Percentiles rank a stretch among this genome's conserved stretches.
Evolutionary conservation across 2,329 filamentous ascomycete genomes (phyloP).

Genomic region (Tolypocladium tundrense): DNA sequence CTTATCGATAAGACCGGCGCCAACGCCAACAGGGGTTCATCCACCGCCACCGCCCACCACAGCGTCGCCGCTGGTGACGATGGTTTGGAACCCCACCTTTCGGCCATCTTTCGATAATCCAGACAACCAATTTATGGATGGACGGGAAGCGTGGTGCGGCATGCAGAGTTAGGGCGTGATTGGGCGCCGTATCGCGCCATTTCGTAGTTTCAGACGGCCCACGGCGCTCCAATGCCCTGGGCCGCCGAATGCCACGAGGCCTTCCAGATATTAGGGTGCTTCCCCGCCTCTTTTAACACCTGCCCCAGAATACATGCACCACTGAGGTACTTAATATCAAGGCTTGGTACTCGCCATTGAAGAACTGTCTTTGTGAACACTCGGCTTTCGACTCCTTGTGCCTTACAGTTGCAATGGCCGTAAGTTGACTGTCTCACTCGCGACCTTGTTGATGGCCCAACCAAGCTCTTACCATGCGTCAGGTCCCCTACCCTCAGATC

Average conservation of each 20-base stretch:
- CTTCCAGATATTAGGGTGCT: background rate
- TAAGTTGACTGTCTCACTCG: conserved; percentile 3
- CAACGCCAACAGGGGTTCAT: background rate
- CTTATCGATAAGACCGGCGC: conserved; percentile 21
- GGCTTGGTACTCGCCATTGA: background rate
- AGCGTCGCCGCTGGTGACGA: background rate
- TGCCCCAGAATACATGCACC: background rate
- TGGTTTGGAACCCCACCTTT: background rate
- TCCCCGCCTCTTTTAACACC: background rate
- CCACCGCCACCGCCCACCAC: background rate
- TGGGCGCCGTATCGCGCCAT: background rate
- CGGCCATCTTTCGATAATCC: background rate
- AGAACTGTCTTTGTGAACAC: background rate
- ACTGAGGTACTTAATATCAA: background rate
- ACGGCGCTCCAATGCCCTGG: background rate
- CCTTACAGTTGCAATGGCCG: conserved; percentile 9
- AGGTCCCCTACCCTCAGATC: conserved; percentile 58
- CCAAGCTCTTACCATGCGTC: background rate
- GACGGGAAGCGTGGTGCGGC: background rate
- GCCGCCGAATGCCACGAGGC: background rate
- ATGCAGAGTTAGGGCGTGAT: background rate
- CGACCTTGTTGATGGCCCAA: background rate
- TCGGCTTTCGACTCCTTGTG: background rate
- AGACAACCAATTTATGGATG: background rate
- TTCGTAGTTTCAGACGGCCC: no score